Base-by-base conservation (phyloP, 176 grass and related monocot genomes). In the Rhynchospora pubera region DNA sequence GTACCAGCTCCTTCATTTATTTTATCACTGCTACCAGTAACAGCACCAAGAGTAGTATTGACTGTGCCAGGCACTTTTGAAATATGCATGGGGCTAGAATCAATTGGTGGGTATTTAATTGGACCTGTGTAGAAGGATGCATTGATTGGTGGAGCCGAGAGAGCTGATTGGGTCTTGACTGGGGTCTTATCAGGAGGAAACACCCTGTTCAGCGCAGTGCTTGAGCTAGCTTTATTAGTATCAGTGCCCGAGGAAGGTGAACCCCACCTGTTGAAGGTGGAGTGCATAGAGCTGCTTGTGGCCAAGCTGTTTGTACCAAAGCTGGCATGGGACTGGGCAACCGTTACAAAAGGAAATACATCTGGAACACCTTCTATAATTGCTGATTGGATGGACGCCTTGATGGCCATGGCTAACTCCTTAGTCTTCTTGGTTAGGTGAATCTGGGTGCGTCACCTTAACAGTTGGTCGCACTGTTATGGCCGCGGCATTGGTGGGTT, bases 331-430 rank as follows among this genome's bases (percentile, higher is more conserved):
- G 32, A 86, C 56, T 88, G 82, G 12, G n/a, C 56, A 50, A 81
- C 80, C 67, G 78, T 53, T 62, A 81, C 42, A 39, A 51, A 77
- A 75, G 91, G 79, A 69, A 85, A 88, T 30, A 99, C 77, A 77
- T 80, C 83, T 60, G 90, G 89, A 62, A 95, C 87, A 80, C 96
- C 92, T 87, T 95, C 96, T 42, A 82, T 91, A 64, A 95, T 84
- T 68, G 93, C 91, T 47, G 93, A 93, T 81, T 91, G 93, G 48
- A 95, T 91, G 59, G 96, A 95, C 45, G 93, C 96, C 87, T 87
- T 95, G 71, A 99, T 99, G 60, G 96, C 93, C 87, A 99, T 99
- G 0, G 51, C 87, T 77, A 99, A 84, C 46, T 93, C 91, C 64
- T 83, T 82, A n/a, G 84, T 99, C 97, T 87, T 95, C 97, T 32